A percentile compares a stretch with the other conserved stretches of the same genome.
Evolutionary conservation across 2,329 filamentous ascomycete genomes (phyloP).

Genomic region (Huntiella abstrusa): DNA sequence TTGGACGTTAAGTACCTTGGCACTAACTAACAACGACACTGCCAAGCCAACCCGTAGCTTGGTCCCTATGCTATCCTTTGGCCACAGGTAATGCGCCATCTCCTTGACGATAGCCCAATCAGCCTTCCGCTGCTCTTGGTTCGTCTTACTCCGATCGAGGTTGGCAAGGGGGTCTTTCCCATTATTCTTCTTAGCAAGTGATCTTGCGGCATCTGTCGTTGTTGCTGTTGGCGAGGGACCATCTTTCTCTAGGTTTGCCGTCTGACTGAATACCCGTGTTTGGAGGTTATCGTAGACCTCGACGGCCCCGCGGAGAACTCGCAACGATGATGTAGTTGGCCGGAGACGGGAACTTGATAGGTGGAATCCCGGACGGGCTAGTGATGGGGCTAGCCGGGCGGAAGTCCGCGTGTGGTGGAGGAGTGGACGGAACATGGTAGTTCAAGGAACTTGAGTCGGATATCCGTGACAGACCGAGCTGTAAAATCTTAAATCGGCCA

Average conservation of each 20-base stretch:
- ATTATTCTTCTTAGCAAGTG: conserved; percentile 8
- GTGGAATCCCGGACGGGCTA: not conserved
- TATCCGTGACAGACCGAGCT: no score
- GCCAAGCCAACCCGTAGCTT: conserved; percentile 72
- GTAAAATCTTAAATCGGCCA: no score
- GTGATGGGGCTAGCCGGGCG: not conserved
- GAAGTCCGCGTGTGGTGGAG: conserved; percentile 4
- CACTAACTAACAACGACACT: conserved; percentile 66
- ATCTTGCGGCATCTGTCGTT: not conserved
- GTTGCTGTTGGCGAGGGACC: not conserved
- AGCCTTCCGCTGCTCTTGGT: conserved; percentile 80
- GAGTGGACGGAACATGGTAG: conserved; percentile 9
- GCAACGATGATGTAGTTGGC: conserved; percentile 2
- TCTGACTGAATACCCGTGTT: conserved; percentile 4
- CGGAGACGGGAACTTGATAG: not conserved
- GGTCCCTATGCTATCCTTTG: conserved; percentile 55
- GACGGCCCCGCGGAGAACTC: conserved; percentile 7
- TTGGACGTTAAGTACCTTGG: conserved; percentile 92
- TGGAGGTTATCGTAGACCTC: conserved; percentile 8
- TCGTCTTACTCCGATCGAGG: conserved; percentile 40
- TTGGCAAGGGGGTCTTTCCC: conserved; percentile 37
- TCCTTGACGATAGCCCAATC: conserved; percentile 99
- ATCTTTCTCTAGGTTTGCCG: not conserved
- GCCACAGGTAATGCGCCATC: conserved; percentile 93
- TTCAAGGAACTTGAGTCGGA: no score